Evolutionary conservation across 768 basidiomycete genomes (phyloP), one percentile per base, ranked within the genome.

Genomic region (Suillus spraguei): DNA sequence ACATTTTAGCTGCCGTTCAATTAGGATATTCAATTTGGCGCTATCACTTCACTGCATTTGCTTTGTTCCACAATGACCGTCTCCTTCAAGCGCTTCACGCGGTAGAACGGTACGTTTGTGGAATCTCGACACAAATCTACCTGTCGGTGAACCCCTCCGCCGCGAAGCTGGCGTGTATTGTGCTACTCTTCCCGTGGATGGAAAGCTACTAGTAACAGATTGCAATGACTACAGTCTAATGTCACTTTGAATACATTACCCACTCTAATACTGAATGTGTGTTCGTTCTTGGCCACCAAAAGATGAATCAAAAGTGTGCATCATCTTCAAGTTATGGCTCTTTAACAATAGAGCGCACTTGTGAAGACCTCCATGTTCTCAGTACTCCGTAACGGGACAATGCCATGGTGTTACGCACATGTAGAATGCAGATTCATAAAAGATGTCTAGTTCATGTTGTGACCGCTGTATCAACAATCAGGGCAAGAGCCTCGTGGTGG

Each of bases 71-170:
- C 35, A 38, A 35, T 16, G 4, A 55, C 4, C 54, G 35, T 36
- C 54, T 56, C n/a, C 35, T 55, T 14, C 35, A 55, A 55, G 54
- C 9, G 54, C 54, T 14, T 55, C 54, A 55, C 35, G 22, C 7
- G 59, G 32, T n/a, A 35, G 36, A 7, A 44, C n/a, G 28, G 38
- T 58, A 5, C 22, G 38, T 39, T 28, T 58, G 38, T 39, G 38
- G 10, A 39, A 58, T 58, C 38, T 56, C 9, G 55, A 56, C 16
- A 56, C 24, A 11, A 28, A 58, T 20, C 5, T 58, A 24, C 38
- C 55, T 36, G 38, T 54, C 35, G 35, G 54, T 58, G 22, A 39
- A 58, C 38, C 55, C 38, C 55, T 58, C 17, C 55, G 10, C 38
- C 38, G 28, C 10, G 55, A 58, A 39, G 24, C 24, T 39, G 24